Percentiles rank a stretch among this genome's conserved stretches.
Conservation (phyloP, 202 grass and related monocot species). For the Bolboschoenoplectus hybrid region DNA sequence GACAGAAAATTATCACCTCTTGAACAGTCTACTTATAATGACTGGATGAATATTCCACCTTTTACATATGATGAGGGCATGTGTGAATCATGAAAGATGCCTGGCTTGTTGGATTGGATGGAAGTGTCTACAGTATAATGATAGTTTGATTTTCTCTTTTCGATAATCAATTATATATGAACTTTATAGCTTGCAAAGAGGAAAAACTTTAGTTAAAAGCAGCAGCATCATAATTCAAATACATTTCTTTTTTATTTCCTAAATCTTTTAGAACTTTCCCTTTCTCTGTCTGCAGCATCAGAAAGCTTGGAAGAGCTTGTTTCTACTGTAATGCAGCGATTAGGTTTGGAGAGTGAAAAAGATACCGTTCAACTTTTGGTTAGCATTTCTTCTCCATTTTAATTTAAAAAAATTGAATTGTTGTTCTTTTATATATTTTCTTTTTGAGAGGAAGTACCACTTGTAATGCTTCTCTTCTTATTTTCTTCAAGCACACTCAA, state of each 20-base stretch:
- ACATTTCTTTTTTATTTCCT: conserved; percentile 22
- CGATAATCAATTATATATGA: background rate
- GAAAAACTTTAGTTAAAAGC: background rate
- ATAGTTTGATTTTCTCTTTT: background rate
- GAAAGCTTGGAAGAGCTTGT: conserved; percentile 67
- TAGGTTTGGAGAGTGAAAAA: conserved; percentile 46
- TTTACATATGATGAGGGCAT: background rate
- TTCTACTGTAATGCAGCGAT: conserved; percentile 52
- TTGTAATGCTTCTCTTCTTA: background rate
- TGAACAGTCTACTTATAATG: too few species aligned
- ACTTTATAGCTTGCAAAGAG: background rate
- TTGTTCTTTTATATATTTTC: background rate
- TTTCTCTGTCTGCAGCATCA: conserved; percentile 44
- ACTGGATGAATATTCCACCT: too few species aligned
- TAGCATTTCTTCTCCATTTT: conserved; percentile 9
- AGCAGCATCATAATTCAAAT: background rate
- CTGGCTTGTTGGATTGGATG: conserved; percentile 8
- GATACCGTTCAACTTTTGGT: conserved; percentile 63
- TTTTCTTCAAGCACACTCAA: background rate
- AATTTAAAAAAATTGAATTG: background rate
- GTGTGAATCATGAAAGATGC: background rate
- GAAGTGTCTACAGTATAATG: background rate
- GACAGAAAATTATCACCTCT: too few species aligned
- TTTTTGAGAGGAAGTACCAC: background rate
- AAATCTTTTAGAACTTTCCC: background rate